Percentiles rank a stretch among this genome's conserved stretches.
These are phyloP conservation scores for Boechera divaricarpa DNA, from an alignment of 345 rosid genomes.

Conservation along the genomic window DNA sequence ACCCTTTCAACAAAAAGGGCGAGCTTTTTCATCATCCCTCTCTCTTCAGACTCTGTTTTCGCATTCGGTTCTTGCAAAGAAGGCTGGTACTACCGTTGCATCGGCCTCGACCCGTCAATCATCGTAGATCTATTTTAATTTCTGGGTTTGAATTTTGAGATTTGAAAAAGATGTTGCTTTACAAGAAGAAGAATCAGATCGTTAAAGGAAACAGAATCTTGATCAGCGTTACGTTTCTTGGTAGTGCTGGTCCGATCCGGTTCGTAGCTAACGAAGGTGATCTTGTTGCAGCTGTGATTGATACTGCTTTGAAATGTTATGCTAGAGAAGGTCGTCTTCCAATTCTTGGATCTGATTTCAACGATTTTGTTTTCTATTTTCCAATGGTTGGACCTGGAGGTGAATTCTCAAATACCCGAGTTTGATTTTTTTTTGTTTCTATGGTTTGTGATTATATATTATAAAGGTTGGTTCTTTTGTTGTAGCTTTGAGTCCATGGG, in stretches of 20 bases:
- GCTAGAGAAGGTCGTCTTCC: slow-evolving; percentile 97
- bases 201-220: slow-evolving; percentile 72
- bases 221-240: slow-evolving; percentile 76
- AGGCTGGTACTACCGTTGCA: slow-evolving; percentile 99
- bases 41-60: slow-evolving; percentile 58
- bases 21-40: slow-evolving; percentile 56
- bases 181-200: slow-evolving; percentile 69
- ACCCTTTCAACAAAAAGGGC: slow-evolving; percentile 75
- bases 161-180: slow-evolving; percentile 57
- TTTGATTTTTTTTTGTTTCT: neutral
- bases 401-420: slow-evolving; percentile 15
- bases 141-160: neutral
- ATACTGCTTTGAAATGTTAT: slow-evolving; percentile 76
- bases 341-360: slow-evolving; percentile 72
- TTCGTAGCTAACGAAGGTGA: slow-evolving; percentile 86
- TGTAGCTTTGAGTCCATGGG: slow-evolving; percentile 66
- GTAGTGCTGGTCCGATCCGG: slow-evolving; percentile 95
- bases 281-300: slow-evolving; percentile 70
- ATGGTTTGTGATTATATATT: neutral
- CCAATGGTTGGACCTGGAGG: slow-evolving; percentile 66
- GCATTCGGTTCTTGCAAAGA: slow-evolving; percentile 93
- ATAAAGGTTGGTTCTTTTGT: neutral
- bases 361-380: slow-evolving; percentile 74
- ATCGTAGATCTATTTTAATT: neutral
- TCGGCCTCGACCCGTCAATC: slow-evolving; percentile 83